Evolutionary conservation across 108 stramenopile genomes (phyloP).

Genomic region (Conticribra guillardii): DNA sequence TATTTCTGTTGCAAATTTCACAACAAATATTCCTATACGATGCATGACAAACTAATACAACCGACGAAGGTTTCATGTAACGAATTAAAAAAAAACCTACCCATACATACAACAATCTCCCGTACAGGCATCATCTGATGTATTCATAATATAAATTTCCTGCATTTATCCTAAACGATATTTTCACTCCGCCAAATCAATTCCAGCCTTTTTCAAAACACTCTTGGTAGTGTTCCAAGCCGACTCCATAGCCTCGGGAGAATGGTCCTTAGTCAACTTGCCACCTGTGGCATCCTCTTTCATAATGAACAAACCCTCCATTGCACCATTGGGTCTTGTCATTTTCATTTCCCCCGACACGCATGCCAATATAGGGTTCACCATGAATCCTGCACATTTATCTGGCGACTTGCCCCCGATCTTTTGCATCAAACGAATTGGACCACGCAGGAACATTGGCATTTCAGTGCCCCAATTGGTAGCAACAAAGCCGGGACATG

Average conservation of each 20-base stretch:
- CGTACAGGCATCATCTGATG: too few species aligned
- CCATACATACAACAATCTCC: too few species aligned
- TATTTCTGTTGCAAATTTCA: too few species aligned
- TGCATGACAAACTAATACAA: too few species aligned
- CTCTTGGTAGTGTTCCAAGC: conserved; percentile 38
- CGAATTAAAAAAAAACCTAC: too few species aligned
- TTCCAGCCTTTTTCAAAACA: conserved; percentile 40
- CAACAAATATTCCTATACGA: too few species aligned
- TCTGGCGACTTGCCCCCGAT: conserved; percentile 32
- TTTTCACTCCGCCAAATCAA: conserved; percentile 18
- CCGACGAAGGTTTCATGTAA: too few species aligned
- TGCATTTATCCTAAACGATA: not conserved
- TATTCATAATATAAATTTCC: too few species aligned
- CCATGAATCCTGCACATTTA: conserved; percentile 55
- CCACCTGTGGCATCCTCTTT: conserved; percentile 38
- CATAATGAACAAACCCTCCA: conserved; percentile 37
- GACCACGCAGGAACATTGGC: conserved; percentile 29
- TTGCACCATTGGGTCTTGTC: conserved; percentile 8
- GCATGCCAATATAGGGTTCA: conserved; percentile 31
- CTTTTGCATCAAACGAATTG: conserved; percentile 50
- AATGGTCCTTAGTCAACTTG: conserved; percentile 39
- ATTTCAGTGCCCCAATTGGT: conserved; percentile 68
- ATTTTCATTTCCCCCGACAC: conserved; percentile 7
- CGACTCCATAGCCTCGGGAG: conserved; percentile 25
- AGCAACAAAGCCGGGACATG: conserved; percentile 61